A percentile compares a stretch with the other conserved stretches of the same genome.
Evolutionary conservation across 176 grass and related monocot genomes (phyloP).

Genomic region (Cenchrus purpureus): DNA sequence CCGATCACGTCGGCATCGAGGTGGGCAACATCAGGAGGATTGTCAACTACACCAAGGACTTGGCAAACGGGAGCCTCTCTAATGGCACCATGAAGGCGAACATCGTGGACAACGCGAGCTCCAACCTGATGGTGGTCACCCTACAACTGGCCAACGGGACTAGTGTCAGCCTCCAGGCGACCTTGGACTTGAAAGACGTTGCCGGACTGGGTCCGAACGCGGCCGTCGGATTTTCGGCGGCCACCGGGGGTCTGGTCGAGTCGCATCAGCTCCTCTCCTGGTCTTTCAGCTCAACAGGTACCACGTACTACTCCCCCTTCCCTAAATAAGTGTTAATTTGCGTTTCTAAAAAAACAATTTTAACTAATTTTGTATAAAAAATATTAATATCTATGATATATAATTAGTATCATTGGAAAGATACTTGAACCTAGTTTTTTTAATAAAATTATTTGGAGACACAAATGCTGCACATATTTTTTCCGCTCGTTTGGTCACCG

Average conservation of each 20-base stretch:
- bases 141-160: not conserved
- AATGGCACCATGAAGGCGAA: not conserved
- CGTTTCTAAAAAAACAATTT: too few relatives aligned
- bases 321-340: too few relatives aligned
- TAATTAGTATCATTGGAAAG: too few relatives aligned
- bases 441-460: too few relatives aligned
- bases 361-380: too few relatives aligned
- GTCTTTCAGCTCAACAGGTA: constrained; percentile 13
- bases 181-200: not conserved
- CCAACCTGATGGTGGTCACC: not conserved
- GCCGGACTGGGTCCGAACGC: too few relatives aligned
- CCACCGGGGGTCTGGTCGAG: not conserved
- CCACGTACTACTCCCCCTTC: too few relatives aligned
- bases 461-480: too few relatives aligned
- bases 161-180: not conserved
- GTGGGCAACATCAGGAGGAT: not conserved
- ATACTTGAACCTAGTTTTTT: too few relatives aligned
- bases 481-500: too few relatives aligned
- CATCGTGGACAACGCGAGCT: not conserved
- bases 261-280: constrained; percentile 21
- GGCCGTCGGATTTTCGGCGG: constrained; percentile 7
- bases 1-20: constrained; percentile 23
- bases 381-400: too few relatives aligned
- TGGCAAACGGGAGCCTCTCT: not conserved
- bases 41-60: not conserved